Base-by-base conservation (phyloP, 768 basidiomycete genomes). In the Pleurotus cornucopiae region DNA sequence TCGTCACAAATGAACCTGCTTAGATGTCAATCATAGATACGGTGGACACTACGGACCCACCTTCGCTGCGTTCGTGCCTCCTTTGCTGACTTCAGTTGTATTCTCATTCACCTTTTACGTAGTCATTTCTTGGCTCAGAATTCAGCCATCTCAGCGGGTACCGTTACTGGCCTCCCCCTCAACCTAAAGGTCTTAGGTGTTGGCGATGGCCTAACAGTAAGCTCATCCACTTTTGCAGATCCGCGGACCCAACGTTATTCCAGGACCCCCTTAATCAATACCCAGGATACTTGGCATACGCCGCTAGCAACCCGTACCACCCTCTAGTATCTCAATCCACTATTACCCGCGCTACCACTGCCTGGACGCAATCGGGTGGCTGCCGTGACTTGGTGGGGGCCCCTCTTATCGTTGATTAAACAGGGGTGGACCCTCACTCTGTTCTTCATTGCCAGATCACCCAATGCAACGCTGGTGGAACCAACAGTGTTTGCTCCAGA, bases 1-100 rank as follows among this genome's bases (percentile, higher is more conserved):
- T 39, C 13, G 20, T n/a, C 13, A 25, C 1, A 26, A 6, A 3
- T 40, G 44, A 1, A 46, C 7, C 11, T 38, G 30, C 16, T 3
- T 46, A 13, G 46, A 37, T 39, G 14, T 12, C 13, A 6, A 11
- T 21, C 44, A 5, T 57, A 85, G 84, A 38, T 88, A 86, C 60
- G 86, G 86, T 41, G 85, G 86, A 1, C 86, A 88, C 60, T 88
- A 85, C 63, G 86, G 82, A 1, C 86, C 86, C 0, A 75, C 78
- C 37, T 88, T 88, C 58, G 85, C 86, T 53, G 76, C 81, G 61
- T 77, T 58, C 61, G 73, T 63, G 5, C 9, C 1, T 4, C 18
- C 21, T 51, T 21, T 13, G 18, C 26, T 16, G 14, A 41, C 7
- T 30, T n/a, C 2, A 41, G 6, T n/a, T 4, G n/a, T 13, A 7